Evolutionary conservation across 1,284 basidiomycete species (phyloP).

Genomic region (Pascua sp.): DNA sequence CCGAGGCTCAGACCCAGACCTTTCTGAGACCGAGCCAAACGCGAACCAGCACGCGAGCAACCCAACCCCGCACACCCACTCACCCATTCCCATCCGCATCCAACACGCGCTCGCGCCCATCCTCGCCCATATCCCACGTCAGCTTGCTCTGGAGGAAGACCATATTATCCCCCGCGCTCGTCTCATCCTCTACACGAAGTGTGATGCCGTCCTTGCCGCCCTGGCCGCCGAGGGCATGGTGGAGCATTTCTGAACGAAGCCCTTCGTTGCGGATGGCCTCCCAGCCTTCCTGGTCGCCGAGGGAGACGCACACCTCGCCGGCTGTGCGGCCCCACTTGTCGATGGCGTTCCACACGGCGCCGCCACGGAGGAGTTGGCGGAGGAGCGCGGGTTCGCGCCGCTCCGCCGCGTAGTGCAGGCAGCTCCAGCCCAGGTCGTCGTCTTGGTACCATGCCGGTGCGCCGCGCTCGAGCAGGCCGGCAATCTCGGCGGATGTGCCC

Average conservation of each 20-base stretch:
- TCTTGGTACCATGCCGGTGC: slow-evolving; percentile 92
- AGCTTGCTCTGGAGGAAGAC: slow-evolving; percentile 71
- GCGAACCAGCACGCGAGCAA: too few species aligned
- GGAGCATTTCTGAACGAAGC: slow-evolving; percentile 60
- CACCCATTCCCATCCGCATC: slow-evolving; percentile 63
- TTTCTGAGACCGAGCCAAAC: too few species aligned
- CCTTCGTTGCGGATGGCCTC: slow-evolving; percentile 77
- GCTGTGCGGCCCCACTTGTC: slow-evolving; percentile 76
- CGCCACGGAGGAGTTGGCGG: slow-evolving; percentile 66
- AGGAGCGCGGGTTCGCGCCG: slow-evolving; percentile 63
- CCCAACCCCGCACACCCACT: slow-evolving; percentile 53
- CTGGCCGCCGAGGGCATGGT: slow-evolving; percentile 32
- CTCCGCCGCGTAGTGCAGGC: slow-evolving; percentile 85
- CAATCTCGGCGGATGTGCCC: slow-evolving; percentile 56
- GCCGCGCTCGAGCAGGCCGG: slow-evolving; percentile 61
- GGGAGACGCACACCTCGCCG: slow-evolving; percentile 79
- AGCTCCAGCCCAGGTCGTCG: slow-evolving; percentile 72
- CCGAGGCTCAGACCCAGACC: too few species aligned
- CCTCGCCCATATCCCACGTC: slow-evolving; percentile 65
- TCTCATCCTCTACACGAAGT: slow-evolving; percentile 55
- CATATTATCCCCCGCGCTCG: slow-evolving; percentile 69
- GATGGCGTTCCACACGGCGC: slow-evolving; percentile 89
- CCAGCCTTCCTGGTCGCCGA: slow-evolving; percentile 73
- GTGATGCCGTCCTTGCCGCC: slow-evolving; percentile 25
- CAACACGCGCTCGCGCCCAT: slow-evolving; percentile 65